Percentiles rank a stretch among this genome's conserved stretches.
These are phyloP conservation scores for Hypomontagnella submonticulosa DNA, from an alignment of 495 filamentous ascomycete genomes.

Conservation along the genomic window DNA sequence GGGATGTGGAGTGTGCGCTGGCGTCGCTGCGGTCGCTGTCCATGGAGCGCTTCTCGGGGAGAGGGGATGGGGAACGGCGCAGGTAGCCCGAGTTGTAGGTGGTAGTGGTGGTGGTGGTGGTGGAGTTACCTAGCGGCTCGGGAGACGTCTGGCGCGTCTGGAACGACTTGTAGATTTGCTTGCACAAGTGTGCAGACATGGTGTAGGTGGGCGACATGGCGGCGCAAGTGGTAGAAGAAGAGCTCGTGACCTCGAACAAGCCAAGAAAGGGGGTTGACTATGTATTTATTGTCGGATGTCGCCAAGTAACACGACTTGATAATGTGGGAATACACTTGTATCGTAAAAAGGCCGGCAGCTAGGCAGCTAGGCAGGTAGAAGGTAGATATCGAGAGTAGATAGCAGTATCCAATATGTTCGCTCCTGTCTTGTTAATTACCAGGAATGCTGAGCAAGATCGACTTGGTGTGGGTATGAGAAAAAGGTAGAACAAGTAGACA, in stretches of 20 bases:
- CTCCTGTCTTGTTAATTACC: slow-evolving; percentile 12
- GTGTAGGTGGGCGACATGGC: slow-evolving; percentile 64
- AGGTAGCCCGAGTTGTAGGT: slow-evolving; percentile 44
- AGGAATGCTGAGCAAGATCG: slow-evolving; percentile 4
- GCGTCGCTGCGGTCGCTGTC: slow-evolving; percentile 54
- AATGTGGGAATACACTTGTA: slow-evolving; percentile 21
- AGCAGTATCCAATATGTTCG: neutral
- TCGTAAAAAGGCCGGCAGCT: no score
- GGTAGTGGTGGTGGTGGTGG: slow-evolving; percentile 29
- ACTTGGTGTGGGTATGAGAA: slow-evolving; percentile 13
- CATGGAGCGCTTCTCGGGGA: slow-evolving; percentile 54
- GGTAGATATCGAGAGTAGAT: slow-evolving; percentile 2
- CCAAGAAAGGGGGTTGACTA: neutral
- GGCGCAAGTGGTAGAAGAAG: slow-evolving; percentile 11
- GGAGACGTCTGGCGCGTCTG: slow-evolving; percentile 53
- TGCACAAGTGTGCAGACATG: slow-evolving; percentile 64
- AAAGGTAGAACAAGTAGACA: slow-evolving; percentile 13
- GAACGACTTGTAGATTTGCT: slow-evolving; percentile 62
- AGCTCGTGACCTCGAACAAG: slow-evolving; percentile 21
- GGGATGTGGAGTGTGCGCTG: slow-evolving; percentile 14
- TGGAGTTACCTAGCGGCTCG: slow-evolving; percentile 33
- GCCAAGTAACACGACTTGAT: neutral
- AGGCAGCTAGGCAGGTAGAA: no score
- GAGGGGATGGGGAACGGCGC: slow-evolving; percentile 53
- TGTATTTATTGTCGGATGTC: neutral